Percentiles rank a stretch among this genome's conserved stretches.
Evolutionary conservation across 2,329 filamentous ascomycete species (phyloP).

Genomic region (Neofusicoccum umdonicola): DNA sequence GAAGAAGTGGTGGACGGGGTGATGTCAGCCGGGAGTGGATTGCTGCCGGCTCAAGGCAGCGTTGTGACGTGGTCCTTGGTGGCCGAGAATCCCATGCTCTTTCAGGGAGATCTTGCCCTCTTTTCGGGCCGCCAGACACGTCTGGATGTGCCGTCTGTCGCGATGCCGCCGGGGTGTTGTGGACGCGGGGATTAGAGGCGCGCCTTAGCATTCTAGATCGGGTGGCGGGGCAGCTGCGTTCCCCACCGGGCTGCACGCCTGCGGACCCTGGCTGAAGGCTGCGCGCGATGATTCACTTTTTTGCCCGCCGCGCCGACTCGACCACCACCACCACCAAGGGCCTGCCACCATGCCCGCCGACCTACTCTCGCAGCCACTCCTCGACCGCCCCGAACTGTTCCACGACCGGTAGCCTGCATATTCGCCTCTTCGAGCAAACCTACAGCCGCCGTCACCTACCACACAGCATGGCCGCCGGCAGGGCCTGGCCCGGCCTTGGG

Average conservation of each 20-base stretch:
- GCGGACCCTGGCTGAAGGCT: not conserved
- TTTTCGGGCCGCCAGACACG: not conserved
- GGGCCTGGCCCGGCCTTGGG: constrained; percentile 27
- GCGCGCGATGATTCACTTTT: not conserved
- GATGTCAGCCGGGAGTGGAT: not conserved
- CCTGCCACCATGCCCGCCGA: not conserved
- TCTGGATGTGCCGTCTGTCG: not conserved
- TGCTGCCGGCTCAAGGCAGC: not conserved
- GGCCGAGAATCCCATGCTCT: not conserved
- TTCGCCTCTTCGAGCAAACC: not conserved
- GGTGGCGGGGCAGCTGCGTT: constrained; percentile 11
- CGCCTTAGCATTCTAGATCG: not conserved
- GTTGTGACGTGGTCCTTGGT: not conserved
- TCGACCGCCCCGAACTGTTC: not conserved
- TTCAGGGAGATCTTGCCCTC: not conserved
- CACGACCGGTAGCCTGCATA: not conserved
- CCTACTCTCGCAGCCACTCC: not conserved
- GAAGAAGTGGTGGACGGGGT: not conserved
- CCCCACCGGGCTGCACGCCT: constrained; percentile 7
- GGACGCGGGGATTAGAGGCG: not conserved
- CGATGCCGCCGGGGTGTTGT: no score
- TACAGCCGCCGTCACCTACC: not conserved
- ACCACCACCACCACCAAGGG: not conserved
- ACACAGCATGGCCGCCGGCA: constrained; percentile 20
- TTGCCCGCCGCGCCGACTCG: constrained; percentile 1